These are phyloP conservation scores for Limonomyces culmigenus DNA, from an alignment of 1,284 basidiomycete species.

Conservation along the genomic window DNA sequence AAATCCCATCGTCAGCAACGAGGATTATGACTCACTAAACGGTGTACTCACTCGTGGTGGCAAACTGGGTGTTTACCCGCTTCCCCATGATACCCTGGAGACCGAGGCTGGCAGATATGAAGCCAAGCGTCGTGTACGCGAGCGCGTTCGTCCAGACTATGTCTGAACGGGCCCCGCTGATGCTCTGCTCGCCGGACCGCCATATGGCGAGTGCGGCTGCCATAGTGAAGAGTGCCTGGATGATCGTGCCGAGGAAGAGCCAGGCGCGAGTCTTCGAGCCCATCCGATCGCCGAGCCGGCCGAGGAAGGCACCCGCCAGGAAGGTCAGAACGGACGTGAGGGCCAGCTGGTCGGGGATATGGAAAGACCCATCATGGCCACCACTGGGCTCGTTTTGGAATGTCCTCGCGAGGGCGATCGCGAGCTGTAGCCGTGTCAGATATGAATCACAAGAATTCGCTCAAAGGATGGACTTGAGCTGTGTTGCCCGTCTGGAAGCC, in stretches of 20 bases:
- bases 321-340: conserved; percentile 63
- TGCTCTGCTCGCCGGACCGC: conserved; percentile 39
- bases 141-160: conserved; percentile 54
- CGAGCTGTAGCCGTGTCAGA: too few relatives aligned
- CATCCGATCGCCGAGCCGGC: conserved; percentile 53
- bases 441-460: conserved; percentile 1
- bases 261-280: conserved; percentile 57
- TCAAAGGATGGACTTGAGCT: conserved; percentile 16
- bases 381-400: conserved; percentile 34
- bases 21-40: too few relatives aligned
- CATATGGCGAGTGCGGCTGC: conserved; percentile 48
- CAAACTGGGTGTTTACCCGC: conserved; percentile 62
- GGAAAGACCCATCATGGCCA: conserved; percentile 39
- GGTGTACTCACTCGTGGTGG: conserved; percentile 58
- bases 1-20: too few relatives aligned
- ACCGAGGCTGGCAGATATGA: conserved; percentile 65
- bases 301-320: conserved; percentile 53
- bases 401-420: conserved; percentile 41
- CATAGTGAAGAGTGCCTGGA: conserved; percentile 65
- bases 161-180: conserved; percentile 33
- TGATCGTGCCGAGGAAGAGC: conserved; percentile 52
- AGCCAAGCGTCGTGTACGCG: conserved; percentile 54
- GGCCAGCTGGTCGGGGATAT: conserved; percentile 68
- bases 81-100: conserved; percentile 75
- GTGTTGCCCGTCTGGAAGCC: conserved; percentile 75